Percentiles rank a stretch among this genome's conserved stretches.
Evolutionary conservation across 2,329 filamentous ascomycete genomes (phyloP).

Genomic region (Setomelanomma holmii): DNA sequence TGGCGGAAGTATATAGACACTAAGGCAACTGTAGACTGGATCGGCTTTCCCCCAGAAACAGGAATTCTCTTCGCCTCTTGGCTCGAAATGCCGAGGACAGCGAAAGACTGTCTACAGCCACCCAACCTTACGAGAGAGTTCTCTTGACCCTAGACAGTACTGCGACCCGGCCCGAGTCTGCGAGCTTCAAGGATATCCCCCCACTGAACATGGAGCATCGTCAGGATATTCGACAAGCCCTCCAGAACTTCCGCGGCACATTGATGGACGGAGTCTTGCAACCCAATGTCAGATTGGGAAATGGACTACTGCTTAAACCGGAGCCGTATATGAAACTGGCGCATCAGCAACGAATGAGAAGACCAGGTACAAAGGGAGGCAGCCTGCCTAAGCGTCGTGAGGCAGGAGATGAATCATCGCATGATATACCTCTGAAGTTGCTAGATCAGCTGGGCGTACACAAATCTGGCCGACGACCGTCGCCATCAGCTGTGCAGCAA

Average conservation of each 20-base stretch:
- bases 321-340: neutral
- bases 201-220: conserved; percentile 1
- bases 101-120: conserved; percentile 10
- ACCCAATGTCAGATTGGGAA: conserved; percentile 27
- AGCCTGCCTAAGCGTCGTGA: too few species aligned
- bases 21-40: neutral
- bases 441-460: too few species aligned
- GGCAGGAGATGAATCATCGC: too few species aligned
- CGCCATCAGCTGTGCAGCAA: too few species aligned
- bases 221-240: conserved; percentile 3
- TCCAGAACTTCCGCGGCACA: conserved; percentile 26
- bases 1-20: neutral
- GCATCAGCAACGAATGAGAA: too few species aligned
- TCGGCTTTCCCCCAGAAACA: neutral
- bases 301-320: conserved; percentile 14
- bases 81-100: conserved; percentile 16
- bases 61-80: conserved; percentile 1
- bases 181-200: conserved; percentile 1
- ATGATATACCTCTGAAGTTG: too few species aligned
- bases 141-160: neutral
- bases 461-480: too few species aligned
- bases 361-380: too few species aligned
- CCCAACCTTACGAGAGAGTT: conserved; percentile 9
- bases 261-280: conserved; percentile 26
- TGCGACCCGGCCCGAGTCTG: neutral